phyloP scores from a whole-genome alignment of 2,329 filamentous ascomycete species.

The Epicoccum sorghinum region DNA sequence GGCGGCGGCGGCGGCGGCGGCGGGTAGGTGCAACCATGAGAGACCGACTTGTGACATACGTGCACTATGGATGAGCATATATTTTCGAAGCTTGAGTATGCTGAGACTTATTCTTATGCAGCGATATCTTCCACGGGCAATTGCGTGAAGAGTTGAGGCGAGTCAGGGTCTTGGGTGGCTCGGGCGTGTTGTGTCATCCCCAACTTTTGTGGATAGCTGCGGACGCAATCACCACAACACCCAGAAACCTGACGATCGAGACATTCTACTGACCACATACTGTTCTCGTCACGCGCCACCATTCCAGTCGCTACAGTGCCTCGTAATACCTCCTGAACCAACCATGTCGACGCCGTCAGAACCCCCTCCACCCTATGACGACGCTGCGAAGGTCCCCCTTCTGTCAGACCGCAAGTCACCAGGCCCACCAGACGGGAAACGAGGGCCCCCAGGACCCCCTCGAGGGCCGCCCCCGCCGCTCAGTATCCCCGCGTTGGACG shows the following conservation, averaged over 20 bases:
- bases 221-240: neutral
- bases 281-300: neutral
- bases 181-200: slow-evolving; percentile 10
- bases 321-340: neutral
- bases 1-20: slow-evolving; percentile 7
- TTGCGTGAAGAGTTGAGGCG: neutral
- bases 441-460: slow-evolving; percentile 54
- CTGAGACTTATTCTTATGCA: neutral
- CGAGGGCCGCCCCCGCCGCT: slow-evolving; percentile 69
- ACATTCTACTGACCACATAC: slow-evolving; percentile 4
- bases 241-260: neutral
- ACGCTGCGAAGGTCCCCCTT: slow-evolving; percentile 35
- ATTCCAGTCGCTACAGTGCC: neutral
- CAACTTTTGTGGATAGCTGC: slow-evolving; percentile 15
- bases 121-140: neutral
- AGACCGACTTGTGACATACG: neutral
- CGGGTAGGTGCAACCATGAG: neutral
- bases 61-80: too few species aligned
- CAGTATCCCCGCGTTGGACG: slow-evolving; percentile 77
- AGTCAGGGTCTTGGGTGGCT: slow-evolving; percentile 11
- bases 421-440: slow-evolving; percentile 21
- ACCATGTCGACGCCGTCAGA: slow-evolving; percentile 14
- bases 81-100: too few species aligned
- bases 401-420: slow-evolving; percentile 25
- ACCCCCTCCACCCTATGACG: slow-evolving; percentile 53